Percentiles rank a stretch among this genome's conserved stretches.
Evolutionary conservation across 768 basidiomycete genomes (phyloP).

Genomic region (Lanmaoa rubissima): DNA sequence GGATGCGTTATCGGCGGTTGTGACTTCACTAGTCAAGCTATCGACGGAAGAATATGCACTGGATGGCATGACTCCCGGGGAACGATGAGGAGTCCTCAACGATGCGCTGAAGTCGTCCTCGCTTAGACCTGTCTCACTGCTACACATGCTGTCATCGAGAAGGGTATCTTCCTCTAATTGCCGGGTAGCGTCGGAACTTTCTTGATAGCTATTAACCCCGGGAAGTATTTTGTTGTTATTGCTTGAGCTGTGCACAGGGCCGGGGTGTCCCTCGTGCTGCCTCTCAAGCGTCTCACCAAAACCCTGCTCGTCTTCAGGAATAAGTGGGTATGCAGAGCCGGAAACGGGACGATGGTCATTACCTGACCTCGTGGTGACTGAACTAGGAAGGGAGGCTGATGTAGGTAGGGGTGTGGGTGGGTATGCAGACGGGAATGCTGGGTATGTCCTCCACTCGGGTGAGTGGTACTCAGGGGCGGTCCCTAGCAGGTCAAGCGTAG

Average conservation of each 20-base stretch:
- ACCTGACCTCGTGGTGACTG: conserved; percentile 4
- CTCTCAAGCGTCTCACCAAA: conserved; percentile 71
- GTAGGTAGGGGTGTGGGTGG: conserved; percentile 62
- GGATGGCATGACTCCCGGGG: conserved; percentile 20
- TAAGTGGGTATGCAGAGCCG: conserved; percentile 23
- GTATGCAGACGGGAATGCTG: conserved; percentile 75
- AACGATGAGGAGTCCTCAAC: conserved; percentile 56
- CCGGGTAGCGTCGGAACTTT: not conserved
- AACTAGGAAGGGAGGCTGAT: conserved; percentile 33
- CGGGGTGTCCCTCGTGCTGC: conserved; percentile 58
- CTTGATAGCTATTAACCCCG: conserved; percentile 39
- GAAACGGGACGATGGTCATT: conserved; percentile 2
- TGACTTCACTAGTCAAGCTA: conserved; percentile 34
- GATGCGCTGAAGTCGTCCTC: conserved; percentile 67
- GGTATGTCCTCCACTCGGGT: conserved; percentile 76
- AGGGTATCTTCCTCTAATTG: conserved; percentile 21
- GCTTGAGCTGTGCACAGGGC: conserved; percentile 61
- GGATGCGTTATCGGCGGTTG: conserved; percentile 38
- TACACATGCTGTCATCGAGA: conserved; percentile 26
- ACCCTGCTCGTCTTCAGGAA: conserved; percentile 54
- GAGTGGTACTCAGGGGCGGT: conserved; percentile 34
- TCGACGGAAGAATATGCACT: conserved; percentile 26
- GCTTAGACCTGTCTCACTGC: conserved; percentile 26
- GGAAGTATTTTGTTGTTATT: conserved; percentile 38
- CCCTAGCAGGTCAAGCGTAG: conserved; percentile 15